phyloP scores from a whole-genome alignment of 202 grass and related monocot genomes.

The Saccharum hybrid region DNA sequence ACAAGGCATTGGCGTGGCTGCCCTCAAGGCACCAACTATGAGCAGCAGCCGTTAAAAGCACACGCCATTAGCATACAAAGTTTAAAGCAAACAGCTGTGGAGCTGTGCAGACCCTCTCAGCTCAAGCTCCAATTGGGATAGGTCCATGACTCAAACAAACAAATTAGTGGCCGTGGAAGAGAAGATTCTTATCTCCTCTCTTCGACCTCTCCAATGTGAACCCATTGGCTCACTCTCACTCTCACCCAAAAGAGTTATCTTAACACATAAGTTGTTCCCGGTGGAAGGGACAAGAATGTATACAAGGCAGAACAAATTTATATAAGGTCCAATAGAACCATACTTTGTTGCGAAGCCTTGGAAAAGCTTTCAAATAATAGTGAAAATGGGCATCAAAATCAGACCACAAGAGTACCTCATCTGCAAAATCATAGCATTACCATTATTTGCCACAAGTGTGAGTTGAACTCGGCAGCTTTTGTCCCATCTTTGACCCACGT shows the following conservation, averaged over 20 bases:
- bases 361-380: background rate
- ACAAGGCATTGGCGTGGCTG: constrained; percentile 20
- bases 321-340: background rate
- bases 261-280: background rate
- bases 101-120: background rate
- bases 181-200: constrained; percentile 29
- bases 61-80: background rate
- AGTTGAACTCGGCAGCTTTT: background rate
- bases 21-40: constrained; percentile 33
- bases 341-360: background rate
- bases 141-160: constrained; percentile 5
- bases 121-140: background rate
- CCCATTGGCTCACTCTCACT: constrained; percentile 37
- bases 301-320: background rate
- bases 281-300: background rate
- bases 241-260: background rate
- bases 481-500: background rate
- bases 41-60: background rate
- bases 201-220: constrained; percentile 63
- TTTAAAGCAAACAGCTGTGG: constrained; percentile 30
- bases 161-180: background rate
- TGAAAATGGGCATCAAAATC: background rate
- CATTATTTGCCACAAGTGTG: background rate
- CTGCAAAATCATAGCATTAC: background rate
- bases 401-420: background rate